Percentiles rank a stretch among this genome's conserved stretches.
Evolutionary conservation across 192 early-diverging fungal species (phyloP).

Genomic region (Backusella australiensis): DNA sequence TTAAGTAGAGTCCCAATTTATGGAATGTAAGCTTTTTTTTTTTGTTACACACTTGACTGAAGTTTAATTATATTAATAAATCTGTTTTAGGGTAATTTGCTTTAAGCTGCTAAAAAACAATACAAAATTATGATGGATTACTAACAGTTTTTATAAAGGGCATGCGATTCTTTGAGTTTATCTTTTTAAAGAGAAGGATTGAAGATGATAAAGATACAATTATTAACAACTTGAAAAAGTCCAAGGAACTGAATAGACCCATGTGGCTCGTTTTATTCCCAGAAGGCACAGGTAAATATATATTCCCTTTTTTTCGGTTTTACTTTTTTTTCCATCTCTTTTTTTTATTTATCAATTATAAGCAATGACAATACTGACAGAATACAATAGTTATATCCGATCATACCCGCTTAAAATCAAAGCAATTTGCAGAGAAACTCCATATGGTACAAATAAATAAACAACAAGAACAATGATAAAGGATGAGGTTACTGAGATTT

Average conservation of each 20-base stretch:
- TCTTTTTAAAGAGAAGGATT: conserved; percentile 84
- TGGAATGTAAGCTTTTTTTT: conserved; percentile 58
- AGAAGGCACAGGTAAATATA: conserved; percentile 74
- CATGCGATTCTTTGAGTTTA: conserved; percentile 95
- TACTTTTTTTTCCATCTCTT: background rate
- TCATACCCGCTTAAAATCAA: conserved; percentile 65
- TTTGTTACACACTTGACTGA: background rate
- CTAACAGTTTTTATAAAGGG: conserved; percentile 32
- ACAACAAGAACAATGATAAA: background rate
- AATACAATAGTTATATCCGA: conserved; percentile 61
- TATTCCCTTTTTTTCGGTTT: background rate
- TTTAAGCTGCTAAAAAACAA: background rate
- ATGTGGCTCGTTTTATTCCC: conserved; percentile 95
- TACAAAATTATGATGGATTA: background rate
- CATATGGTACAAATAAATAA: background rate
- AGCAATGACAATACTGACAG: background rate
- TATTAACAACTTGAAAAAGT: conserved; percentile 51
- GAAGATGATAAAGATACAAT: conserved; percentile 66
- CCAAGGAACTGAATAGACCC: conserved; percentile 59
- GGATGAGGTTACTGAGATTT: background rate
- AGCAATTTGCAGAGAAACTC: conserved; percentile 67
- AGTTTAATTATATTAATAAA: conserved; percentile 2
- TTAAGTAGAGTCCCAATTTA: conserved; percentile 84
- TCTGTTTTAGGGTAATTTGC: conserved; percentile 11
- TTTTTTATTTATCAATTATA: background rate